Conservation (phyloP, 2,329 filamentous ascomycete genomes). For the Epichloe festucae region DNA sequence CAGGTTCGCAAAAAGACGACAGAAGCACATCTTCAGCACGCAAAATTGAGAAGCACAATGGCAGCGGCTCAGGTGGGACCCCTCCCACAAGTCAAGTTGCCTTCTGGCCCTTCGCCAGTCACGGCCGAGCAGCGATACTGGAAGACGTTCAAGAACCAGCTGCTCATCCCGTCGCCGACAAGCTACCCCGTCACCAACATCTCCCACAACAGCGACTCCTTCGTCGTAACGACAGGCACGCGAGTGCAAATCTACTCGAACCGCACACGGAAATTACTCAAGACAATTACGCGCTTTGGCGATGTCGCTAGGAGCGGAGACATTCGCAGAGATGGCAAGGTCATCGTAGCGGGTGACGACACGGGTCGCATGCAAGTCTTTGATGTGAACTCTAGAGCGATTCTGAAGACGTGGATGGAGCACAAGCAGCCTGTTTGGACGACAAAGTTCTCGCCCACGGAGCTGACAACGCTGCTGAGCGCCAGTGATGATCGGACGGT, state of each 20-base stretch:
- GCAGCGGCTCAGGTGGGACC: slow-evolving; percentile 68
- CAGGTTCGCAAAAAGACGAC: too few relatives aligned
- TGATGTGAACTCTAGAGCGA: slow-evolving; percentile 75
- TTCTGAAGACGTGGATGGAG: slow-evolving; percentile 87
- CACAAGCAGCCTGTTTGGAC: slow-evolving; percentile 92
- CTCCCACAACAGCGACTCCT: slow-evolving; percentile 61
- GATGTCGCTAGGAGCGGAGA: slow-evolving; percentile 84
- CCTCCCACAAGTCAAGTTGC: slow-evolving; percentile 68
- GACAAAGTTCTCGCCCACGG: slow-evolving; percentile 81
- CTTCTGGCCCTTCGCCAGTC: slow-evolving; percentile 66
- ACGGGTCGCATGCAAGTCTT: slow-evolving; percentile 90
- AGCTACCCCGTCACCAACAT: slow-evolving; percentile 86
- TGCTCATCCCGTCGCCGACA: slow-evolving; percentile 81
- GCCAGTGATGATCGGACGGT: slow-evolving; percentile 89
- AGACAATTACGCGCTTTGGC: slow-evolving; percentile 88
- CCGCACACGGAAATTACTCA: slow-evolving; percentile 79
- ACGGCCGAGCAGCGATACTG: slow-evolving; percentile 94
- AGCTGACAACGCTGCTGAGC: slow-evolving; percentile 76
- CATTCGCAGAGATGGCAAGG: slow-evolving; percentile 74
- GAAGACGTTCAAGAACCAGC: slow-evolving; percentile 85
- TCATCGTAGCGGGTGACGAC: slow-evolving; percentile 85
- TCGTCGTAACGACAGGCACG: slow-evolving; percentile 89
- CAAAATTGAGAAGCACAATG: slow-evolving; percentile 19
- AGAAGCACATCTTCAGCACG: not conserved
- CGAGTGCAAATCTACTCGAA: slow-evolving; percentile 90